Percentiles rank a stretch among this genome's conserved stretches.
Conservation (phyloP, 2,329 filamentous ascomycete species). For the Bertia moriformis region DNA sequence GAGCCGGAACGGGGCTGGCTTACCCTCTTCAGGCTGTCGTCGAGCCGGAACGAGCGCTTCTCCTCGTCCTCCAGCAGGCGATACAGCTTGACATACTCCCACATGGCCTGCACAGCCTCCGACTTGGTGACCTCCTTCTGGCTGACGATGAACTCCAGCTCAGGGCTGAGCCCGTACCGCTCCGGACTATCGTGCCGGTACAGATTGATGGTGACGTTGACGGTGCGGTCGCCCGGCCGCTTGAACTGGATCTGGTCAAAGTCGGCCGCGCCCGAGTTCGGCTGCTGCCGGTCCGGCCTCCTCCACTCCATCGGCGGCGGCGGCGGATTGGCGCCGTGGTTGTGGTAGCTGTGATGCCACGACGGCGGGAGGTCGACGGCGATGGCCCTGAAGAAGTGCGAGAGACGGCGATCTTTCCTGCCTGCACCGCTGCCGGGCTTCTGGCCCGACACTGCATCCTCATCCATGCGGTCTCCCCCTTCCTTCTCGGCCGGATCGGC, state of each 20-base stretch:
- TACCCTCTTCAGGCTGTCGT: constrained; percentile 67
- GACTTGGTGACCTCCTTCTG: constrained; percentile 74
- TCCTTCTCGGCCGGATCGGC: too few relatives aligned
- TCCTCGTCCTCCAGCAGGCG: constrained; percentile 88
- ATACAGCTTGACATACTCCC: constrained; percentile 83
- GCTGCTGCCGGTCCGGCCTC: constrained; percentile 42
- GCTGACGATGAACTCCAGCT: constrained; percentile 71
- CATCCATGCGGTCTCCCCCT: constrained; percentile 33
- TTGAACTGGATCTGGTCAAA: constrained; percentile 90
- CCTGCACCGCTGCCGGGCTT: constrained; percentile 7
- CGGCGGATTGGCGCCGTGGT: constrained; percentile 38
- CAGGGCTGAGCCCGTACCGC: constrained; percentile 64
- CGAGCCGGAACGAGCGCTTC: constrained; percentile 80
- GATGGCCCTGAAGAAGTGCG: constrained; percentile 69
- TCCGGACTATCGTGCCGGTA: constrained; percentile 74
- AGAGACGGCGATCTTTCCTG: constrained; percentile 38
- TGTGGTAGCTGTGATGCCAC: constrained; percentile 30
- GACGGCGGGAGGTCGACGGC: constrained; percentile 55
- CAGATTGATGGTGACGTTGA: constrained; percentile 80
- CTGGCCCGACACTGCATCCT: constrained; percentile 27
- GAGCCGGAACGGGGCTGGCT: constrained; percentile 11
- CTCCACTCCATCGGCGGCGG: constrained; percentile 76
- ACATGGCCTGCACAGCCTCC: constrained; percentile 78
- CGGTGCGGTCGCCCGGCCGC: constrained; percentile 78
- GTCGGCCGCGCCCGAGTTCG: constrained; percentile 50